Evolutionary conservation across 495 filamentous ascomycete species (phyloP).

Genomic region (Aspergillus bertholletiae): DNA sequence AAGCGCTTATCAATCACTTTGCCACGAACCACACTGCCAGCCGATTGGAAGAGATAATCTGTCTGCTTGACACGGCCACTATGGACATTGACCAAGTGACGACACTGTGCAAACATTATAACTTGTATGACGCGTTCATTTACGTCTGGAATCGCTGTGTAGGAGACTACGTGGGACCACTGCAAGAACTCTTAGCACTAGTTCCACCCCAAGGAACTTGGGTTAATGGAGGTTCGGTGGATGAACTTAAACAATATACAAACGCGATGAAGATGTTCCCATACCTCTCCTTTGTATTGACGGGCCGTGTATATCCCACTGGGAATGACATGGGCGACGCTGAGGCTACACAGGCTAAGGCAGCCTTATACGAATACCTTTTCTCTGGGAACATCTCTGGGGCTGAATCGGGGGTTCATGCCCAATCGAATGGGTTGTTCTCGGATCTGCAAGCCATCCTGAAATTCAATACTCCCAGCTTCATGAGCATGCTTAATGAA

Average conservation of each 20-base stretch:
- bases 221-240: conserved; percentile 32
- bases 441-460: conserved; percentile 81
- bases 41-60: conserved; percentile 91
- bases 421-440: conserved; percentile 67
- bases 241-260: conserved; percentile 33
- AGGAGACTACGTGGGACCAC: conserved; percentile 82
- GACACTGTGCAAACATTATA: conserved; percentile 81
- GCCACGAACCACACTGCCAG: conserved; percentile 65
- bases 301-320: conserved; percentile 85
- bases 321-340: conserved; percentile 67
- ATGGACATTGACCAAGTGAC: conserved; percentile 95
- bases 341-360: conserved; percentile 71
- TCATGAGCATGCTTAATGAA: conserved; percentile 93
- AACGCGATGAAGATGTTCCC: conserved; percentile 92
- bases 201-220: conserved; percentile 41
- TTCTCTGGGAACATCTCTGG: conserved; percentile 70
- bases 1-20: conserved; percentile 79
- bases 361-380: conserved; percentile 84
- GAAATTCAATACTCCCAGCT: conserved; percentile 83
- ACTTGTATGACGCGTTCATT: conserved; percentile 90
- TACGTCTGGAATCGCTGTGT: conserved; percentile 96
- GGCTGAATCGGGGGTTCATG: conserved; percentile 55
- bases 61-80: conserved; percentile 82
- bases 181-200: conserved; percentile 78
- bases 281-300: conserved; percentile 90